Evolutionary conservation across 2,329 filamentous ascomycete species (phyloP).

Genomic region (Didymella sp.): DNA sequence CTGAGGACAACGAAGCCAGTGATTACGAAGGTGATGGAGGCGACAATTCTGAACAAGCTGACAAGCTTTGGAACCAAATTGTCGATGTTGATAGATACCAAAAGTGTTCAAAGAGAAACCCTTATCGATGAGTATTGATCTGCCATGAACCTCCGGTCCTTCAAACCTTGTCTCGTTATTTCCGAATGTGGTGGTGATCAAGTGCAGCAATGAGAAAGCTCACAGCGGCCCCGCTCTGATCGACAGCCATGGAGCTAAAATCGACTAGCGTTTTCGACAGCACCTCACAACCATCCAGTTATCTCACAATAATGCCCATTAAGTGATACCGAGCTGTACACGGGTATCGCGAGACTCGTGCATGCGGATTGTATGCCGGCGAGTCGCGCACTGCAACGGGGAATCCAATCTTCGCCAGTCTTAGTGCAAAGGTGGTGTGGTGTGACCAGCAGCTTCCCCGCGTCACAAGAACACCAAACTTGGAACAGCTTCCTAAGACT

Average conservation of each 20-base stretch:
- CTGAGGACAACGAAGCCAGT: not conserved
- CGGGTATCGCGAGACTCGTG: not conserved
- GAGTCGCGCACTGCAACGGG: not conserved
- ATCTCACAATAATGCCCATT: not conserved
- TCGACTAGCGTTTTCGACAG: not conserved
- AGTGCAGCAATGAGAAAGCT: not conserved
- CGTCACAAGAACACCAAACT: conserved; percentile 29
- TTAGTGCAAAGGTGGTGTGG: conserved; percentile 10
- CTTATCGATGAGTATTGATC: not conserved
- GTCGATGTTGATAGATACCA: not conserved
- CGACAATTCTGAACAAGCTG: not conserved
- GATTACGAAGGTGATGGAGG: not conserved
- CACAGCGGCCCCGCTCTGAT: conserved; percentile 8
- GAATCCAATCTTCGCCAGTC: not conserved
- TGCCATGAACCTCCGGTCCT: not conserved
- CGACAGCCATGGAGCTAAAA: conserved; percentile 1
- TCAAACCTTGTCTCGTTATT: not conserved
- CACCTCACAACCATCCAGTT: not conserved
- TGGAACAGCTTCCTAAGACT: conserved; percentile 24
- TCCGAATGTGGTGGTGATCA: conserved; percentile 1
- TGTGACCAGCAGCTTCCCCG: conserved; percentile 21
- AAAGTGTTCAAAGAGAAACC: not conserved
- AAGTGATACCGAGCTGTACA: not conserved
- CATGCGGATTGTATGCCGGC: not conserved
- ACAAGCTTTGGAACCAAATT: not conserved